Conservation (phyloP, 2,329 filamentous ascomycete species). For the Amphichorda felina region DNA sequence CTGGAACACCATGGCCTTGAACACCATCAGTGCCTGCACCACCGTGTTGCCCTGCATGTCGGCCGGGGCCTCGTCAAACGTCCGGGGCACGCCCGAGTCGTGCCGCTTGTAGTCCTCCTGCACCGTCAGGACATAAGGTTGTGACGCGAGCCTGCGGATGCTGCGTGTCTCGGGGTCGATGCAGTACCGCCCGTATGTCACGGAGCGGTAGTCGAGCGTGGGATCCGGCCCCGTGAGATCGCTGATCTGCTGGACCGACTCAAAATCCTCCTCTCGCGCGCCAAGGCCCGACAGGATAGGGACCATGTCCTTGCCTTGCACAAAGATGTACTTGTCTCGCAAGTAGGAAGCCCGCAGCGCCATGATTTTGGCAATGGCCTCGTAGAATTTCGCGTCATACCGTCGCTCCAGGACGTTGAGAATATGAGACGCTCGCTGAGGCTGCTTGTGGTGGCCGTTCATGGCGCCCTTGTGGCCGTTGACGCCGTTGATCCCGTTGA, state of each 20-base stretch:
- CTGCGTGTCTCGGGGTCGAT: constrained; percentile 10
- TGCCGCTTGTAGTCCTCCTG: constrained; percentile 15
- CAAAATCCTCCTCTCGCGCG: constrained; percentile 12
- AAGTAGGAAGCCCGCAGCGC: constrained; percentile 8
- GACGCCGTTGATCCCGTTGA: not conserved
- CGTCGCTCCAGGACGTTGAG: constrained; percentile 10
- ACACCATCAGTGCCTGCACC: constrained; percentile 15
- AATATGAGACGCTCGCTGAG: constrained; percentile 5
- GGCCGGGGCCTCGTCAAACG: constrained; percentile 13
- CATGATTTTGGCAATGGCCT: constrained; percentile 11
- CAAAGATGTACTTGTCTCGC: constrained; percentile 10
- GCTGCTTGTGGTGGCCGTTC: not conserved
- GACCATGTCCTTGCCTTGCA: constrained; percentile 11
- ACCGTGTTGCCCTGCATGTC: constrained; percentile 15
- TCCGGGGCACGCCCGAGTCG: constrained; percentile 12
- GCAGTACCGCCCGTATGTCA: constrained; percentile 12
- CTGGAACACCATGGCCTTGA: constrained; percentile 14
- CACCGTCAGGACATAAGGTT: constrained; percentile 12
- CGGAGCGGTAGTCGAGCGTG: constrained; percentile 12
- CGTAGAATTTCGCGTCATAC: constrained; percentile 9
- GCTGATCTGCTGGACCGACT: constrained; percentile 9
- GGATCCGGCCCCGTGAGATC: constrained; percentile 11
- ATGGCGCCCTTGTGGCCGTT: not conserved
- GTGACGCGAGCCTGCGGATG: constrained; percentile 13
- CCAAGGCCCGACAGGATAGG: constrained; percentile 10